These are phyloP conservation scores for Rhinocladiella mackenziei DNA, from an alignment of 2,329 filamentous ascomycete species.

Conservation along the genomic window DNA sequence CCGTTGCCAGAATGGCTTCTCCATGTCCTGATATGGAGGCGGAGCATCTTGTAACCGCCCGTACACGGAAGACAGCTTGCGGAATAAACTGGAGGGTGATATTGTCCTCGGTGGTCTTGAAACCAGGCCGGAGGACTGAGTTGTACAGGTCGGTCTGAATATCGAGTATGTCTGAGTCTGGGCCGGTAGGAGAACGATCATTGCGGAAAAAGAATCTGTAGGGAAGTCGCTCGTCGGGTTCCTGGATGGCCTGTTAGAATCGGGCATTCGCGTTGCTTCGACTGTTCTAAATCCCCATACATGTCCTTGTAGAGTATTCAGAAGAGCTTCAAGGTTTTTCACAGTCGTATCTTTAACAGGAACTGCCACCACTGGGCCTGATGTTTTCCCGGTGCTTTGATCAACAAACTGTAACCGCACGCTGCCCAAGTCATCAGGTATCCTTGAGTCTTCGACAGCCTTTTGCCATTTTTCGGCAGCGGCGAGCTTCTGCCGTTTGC, in stretches of 20 bases:
- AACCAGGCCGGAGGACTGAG: slow-evolving; percentile 47
- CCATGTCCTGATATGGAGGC: slow-evolving; percentile 87
- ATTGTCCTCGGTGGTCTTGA: slow-evolving; percentile 58
- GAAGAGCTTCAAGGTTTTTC: slow-evolving; percentile 79
- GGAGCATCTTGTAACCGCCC: slow-evolving; percentile 84
- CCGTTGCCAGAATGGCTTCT: slow-evolving; percentile 78
- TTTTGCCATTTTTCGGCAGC: slow-evolving; percentile 65
- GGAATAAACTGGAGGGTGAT: slow-evolving; percentile 65
- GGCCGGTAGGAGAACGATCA: slow-evolving; percentile 28
- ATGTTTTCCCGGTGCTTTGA: slow-evolving; percentile 65
- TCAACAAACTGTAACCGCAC: slow-evolving; percentile 87
- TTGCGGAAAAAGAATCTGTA: slow-evolving; percentile 62
- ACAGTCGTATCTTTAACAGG: slow-evolving; percentile 80
- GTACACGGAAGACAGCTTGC: slow-evolving; percentile 90
- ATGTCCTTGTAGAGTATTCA: slow-evolving; percentile 79
- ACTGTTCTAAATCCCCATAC: slow-evolving; percentile 43
- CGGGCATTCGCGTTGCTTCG: slow-evolving; percentile 7
- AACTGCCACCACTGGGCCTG: slow-evolving; percentile 68
- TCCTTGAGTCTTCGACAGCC: slow-evolving; percentile 68
- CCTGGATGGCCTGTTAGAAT: slow-evolving; percentile 36
- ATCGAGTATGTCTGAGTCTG: slow-evolving; percentile 41
- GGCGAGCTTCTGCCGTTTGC: slow-evolving; percentile 79
- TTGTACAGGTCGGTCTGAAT: slow-evolving; percentile 49
- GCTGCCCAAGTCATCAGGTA: slow-evolving; percentile 66
- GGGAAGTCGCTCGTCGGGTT: slow-evolving; percentile 59